phyloP scores from a whole-genome alignment of 176 grass and related monocot species.

The Oryza nivara region DNA sequence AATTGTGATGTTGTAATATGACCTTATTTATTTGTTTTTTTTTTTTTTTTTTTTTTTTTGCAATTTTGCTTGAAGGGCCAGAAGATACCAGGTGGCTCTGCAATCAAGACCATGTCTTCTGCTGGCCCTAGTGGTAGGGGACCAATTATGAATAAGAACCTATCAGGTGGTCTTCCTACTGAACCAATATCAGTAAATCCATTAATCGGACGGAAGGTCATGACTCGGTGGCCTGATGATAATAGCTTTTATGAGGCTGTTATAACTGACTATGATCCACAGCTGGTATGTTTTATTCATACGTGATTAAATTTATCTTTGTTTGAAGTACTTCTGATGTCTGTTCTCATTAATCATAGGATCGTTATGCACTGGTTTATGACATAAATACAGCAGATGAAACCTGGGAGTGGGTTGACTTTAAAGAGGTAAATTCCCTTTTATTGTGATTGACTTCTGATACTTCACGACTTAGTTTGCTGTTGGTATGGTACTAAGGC shows the following conservation, averaged over 20 bases:
- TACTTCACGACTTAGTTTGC: not conserved
- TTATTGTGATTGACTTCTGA: not conserved
- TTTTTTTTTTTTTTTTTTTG: constrained; percentile 18
- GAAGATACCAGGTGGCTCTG: constrained; percentile 48
- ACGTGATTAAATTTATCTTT: constrained; percentile 25
- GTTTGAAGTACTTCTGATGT: constrained; percentile 31
- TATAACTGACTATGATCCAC: constrained; percentile 56
- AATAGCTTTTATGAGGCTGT: constrained; percentile 71
- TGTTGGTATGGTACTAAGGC: not conserved
- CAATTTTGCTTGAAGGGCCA: constrained; percentile 53
- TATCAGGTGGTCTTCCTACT: constrained; percentile 37
- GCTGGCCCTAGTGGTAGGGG: constrained; percentile 62
- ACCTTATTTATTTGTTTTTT: not conserved
- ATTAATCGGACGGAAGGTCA: constrained; percentile 55
- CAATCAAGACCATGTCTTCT: constrained; percentile 58
- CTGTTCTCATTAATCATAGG: constrained; percentile 38
- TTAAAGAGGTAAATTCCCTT: constrained; percentile 58
- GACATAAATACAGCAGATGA: constrained; percentile 64
- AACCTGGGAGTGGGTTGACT: constrained; percentile 63
- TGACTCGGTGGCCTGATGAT: constrained; percentile 70
- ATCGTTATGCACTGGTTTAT: constrained; percentile 58
- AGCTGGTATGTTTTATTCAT: constrained; percentile 41
- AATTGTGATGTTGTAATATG: not conserved
- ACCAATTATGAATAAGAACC: constrained; percentile 48
- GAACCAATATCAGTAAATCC: constrained; percentile 43